These are phyloP conservation scores for Trichosporon faecale DNA, from an alignment of 1,284 basidiomycete species.

Conservation along the genomic window DNA sequence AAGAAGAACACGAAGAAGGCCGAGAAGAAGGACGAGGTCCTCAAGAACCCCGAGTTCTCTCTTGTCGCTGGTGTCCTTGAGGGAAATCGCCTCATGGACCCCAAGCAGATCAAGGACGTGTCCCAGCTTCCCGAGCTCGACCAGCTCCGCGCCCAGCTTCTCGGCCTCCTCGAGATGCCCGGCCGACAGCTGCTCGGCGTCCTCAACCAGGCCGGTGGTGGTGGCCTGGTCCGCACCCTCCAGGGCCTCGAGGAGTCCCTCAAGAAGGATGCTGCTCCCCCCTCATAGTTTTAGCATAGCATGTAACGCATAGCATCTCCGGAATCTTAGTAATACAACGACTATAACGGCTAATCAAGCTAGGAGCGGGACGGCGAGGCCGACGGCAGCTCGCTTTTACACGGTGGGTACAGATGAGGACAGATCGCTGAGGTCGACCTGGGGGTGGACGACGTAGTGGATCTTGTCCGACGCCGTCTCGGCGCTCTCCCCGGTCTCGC, in stretches of 20 bases:
- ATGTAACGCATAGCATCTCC: constrained; percentile 29
- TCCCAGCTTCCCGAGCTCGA: constrained; percentile 50
- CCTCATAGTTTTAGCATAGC: constrained; percentile 16
- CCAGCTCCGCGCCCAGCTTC: constrained; percentile 48
- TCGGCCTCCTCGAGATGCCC: constrained; percentile 50
- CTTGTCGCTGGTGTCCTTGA: constrained; percentile 52
- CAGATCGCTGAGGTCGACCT: constrained; percentile 51
- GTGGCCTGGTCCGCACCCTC: constrained; percentile 48
- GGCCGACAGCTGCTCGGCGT: constrained; percentile 45
- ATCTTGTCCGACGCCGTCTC: constrained; percentile 40
- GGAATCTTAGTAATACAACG: constrained; percentile 16
- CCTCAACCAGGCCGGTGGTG: constrained; percentile 47
- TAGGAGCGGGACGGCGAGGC: neutral
- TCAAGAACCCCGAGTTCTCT: constrained; percentile 41
- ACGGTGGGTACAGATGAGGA: constrained; percentile 39
- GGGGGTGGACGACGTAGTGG: constrained; percentile 51
- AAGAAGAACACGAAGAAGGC: constrained; percentile 27
- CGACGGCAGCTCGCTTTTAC: neutral
- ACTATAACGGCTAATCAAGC: neutral
- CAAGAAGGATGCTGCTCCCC: constrained; percentile 34
- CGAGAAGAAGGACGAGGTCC: constrained; percentile 26
- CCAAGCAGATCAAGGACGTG: constrained; percentile 33
- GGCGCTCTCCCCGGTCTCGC: constrained; percentile 28
- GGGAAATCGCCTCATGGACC: constrained; percentile 31
- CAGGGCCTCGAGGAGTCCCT: constrained; percentile 49